Base-by-base conservation (phyloP, 495 filamentous ascomycete genomes). In the Rostrohypoxylon terebratum region DNA sequence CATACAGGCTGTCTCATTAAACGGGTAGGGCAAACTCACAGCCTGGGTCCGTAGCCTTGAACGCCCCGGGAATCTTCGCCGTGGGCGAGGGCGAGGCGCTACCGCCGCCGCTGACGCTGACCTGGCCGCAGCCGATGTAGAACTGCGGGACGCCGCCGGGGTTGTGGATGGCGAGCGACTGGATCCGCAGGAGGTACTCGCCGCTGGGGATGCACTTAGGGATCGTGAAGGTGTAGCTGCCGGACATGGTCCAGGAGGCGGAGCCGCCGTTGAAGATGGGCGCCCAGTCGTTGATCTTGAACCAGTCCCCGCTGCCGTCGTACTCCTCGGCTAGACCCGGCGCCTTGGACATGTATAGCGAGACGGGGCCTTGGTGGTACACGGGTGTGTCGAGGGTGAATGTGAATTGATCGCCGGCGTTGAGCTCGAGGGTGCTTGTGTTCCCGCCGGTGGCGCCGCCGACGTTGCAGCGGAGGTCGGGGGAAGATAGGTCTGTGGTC, bases 101-200 rank as follows among this genome's bases (percentile, higher is more conserved):
- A 36, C 88, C 88, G 28, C 86, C 84, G 16, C 85, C 85, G 7
- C 79, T 83, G 57, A 91, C 84, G 18, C 80, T 87, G 72, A 91
- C 63, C 71, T 90, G 89, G 14, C 84, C 88, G 61, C 89, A 91
- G 63, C 79, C 77, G 71, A 89, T 79, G 68, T 89, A 89, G 74
- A 85, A 89, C 74, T 83, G 82, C 44, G 79, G 85, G 10, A 78
- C 81, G 63, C 63, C 70, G 33, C 81, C 84, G 11, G 85, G 86
- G 81, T 89, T 89, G 79, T 90, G 87, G 71, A 89, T 85, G 44
- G 82, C 88, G n/a, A 90, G 83, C 18, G 84, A 83, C 74, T 90
- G 88, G 59, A 87, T 86, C 3, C 89, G 84, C 57, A 90, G 79
- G 58, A 91, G 85, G 66, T 91, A 91, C 63, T 90, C 85, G 58